phyloP scores from a whole-genome alignment of 2,329 filamentous ascomycete species.

The Microascus cirrosus region DNA sequence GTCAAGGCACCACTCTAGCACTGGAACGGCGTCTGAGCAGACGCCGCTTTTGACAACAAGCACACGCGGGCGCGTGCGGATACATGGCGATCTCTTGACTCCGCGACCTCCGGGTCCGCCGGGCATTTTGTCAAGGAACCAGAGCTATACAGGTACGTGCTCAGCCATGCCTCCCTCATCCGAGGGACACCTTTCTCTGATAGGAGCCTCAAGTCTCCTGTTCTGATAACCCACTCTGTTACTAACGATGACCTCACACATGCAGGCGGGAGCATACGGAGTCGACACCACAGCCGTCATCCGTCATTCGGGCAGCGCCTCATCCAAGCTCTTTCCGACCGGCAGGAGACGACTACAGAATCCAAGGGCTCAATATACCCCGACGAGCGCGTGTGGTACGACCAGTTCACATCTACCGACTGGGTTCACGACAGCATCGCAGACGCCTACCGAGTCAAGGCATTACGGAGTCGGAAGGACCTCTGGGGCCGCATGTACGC shows the following conservation, averaged over 20 bases:
- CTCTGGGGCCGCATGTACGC: slow-evolving; percentile 68
- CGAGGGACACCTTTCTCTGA: not conserved
- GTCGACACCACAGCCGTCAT: slow-evolving; percentile 42
- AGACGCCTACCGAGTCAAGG: slow-evolving; percentile 81
- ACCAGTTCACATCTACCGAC: slow-evolving; percentile 94
- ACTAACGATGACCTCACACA: not conserved
- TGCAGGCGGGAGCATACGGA: slow-evolving; percentile 20
- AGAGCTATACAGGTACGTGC: slow-evolving; percentile 30
- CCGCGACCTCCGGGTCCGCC: not conserved
- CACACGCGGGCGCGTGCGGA: slow-evolving; percentile 9
- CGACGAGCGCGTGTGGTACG: slow-evolving; percentile 93
- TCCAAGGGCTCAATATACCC: slow-evolving; percentile 56
- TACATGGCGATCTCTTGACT: slow-evolving; percentile 11
- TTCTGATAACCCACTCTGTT: not conserved
- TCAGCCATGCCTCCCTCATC: not conserved
- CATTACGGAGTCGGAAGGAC: slow-evolving; percentile 70
- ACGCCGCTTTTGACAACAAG: slow-evolving; percentile 1
- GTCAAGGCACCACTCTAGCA: not conserved
- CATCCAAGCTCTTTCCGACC: slow-evolving; percentile 48
- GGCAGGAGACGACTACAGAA: slow-evolving; percentile 46
- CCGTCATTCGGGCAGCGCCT: slow-evolving; percentile 51
- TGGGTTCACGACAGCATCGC: slow-evolving; percentile 98
- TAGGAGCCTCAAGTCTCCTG: not conserved
- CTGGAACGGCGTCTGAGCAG: not conserved
- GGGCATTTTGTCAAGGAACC: slow-evolving; percentile 20